Evolutionary conservation across 768 basidiomycete species (phyloP), one percentile per base, ranked within the genome.

Genomic region (Pleurotus platypus): DNA sequence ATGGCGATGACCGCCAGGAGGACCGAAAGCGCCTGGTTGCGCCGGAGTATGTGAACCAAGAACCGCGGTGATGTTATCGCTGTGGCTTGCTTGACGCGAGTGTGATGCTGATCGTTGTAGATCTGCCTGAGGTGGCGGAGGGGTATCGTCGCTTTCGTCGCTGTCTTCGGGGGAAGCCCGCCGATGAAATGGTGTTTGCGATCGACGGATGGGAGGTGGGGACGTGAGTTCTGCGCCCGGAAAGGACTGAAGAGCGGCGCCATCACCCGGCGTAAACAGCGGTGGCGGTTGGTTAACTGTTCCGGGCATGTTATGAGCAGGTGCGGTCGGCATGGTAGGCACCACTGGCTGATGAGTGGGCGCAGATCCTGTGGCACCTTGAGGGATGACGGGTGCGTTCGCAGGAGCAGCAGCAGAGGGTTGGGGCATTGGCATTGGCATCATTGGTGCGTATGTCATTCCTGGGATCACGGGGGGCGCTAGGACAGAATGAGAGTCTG

Each of bases 21-120:
- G 73, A 12, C 72, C 71, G 58, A 63, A 73, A 0, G 64, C 70
- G 15, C 61, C 57, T 2, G 65, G 60, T 49, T 57, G 61, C 3
- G 74, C 61, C 46, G 70, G 66, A 42, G 64, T 66, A 47, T 72
- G 61, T 2, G 74, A 73, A n/a, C 68, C 64, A 16, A 74, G 57
- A 42, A 73, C 66, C 20, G 63, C 63, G 11, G 65, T 62, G 30
- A 70, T 60, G 47, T 66, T 63, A 27, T 53, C 51, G 7, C 51
- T 53, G 22, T 53, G 51, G 22, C 40, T 39, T 1, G 51, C 18
- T 24, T 38, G 37, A 9, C 51, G 51, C 3, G 51, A 42, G 40
- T 53, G 51, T 13, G 51, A 53, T 0, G 24, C 8, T 5, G 51
- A 53, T 39, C 51, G 51, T 11, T 53, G 16, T 12, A 53, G 18